Evolutionary conservation across 139 green algal species (phyloP), one percentile per base, ranked within the genome.

Genomic region (Chlamydomonas applanata): DNA sequence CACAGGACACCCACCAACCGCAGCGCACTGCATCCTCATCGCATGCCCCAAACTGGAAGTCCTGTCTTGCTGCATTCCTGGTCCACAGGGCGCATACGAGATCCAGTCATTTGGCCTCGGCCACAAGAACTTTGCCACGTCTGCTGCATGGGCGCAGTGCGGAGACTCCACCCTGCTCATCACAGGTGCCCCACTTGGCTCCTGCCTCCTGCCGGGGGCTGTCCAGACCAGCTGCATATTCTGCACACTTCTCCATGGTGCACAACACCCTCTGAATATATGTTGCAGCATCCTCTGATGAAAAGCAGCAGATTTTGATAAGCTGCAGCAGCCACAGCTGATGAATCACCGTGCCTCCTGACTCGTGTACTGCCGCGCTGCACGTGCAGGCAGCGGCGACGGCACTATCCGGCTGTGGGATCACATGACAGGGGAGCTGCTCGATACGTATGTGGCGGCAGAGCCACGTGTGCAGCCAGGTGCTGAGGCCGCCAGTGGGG

Each of bases 71-170:
- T 33, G 40, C 62, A 27, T 53, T 33, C 13, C 20, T 44, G 13
- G n/a, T 59, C 19, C 80, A 67, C 73, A 87, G 60, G 91, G 90
- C 19, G 83, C 86, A 0, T 88, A 88, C 60, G 88, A 94, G 44
- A 94, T 97, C 69, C 89, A 97, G 83, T 83, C 46, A 72, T 94
- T 90, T 72, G 97, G 93, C 84, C 69, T 97, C 17, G 93, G 93
- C 30, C 93, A 97, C 86, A 85, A 73, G 7, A 67, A 79, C 11
- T 96, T 92, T 77, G 91, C 93, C 2, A 87, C 85, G 0, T 85
- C 73, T 49, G 71, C 71, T 4, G 78, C 84, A 1, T 96, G 91
- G 63, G 74, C 91, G 11, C 14, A 27, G 9, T n/a, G 49, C 40
- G 71, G 74, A 29, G 40, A 35, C 4, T 34, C 22, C 3, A 34